A percentile compares a stretch with the other conserved stretches of the same genome.
Conservation (phyloP, 2,329 filamentous ascomycete species). For the Trichophyton rubrum region DNA sequence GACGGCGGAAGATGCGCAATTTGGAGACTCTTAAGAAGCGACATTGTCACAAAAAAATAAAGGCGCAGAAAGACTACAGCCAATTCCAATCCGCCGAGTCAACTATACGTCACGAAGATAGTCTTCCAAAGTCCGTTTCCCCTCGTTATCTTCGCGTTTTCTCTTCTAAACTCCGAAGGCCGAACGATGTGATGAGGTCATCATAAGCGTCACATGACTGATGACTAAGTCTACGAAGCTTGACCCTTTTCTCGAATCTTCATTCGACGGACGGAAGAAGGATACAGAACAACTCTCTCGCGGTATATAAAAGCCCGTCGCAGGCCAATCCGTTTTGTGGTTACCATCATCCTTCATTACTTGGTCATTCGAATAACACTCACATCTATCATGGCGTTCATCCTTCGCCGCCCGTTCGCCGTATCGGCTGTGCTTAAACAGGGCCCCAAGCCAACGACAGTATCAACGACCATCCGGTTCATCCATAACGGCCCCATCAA, state of each 20-base stretch:
- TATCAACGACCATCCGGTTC: slow-evolving; percentile 37
- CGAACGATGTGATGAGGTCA: background rate
- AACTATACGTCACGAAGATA: background rate
- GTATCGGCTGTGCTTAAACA: slow-evolving; percentile 48
- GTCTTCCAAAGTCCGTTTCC: background rate
- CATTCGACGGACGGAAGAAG: slow-evolving; percentile 16
- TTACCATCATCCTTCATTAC: slow-evolving; percentile 10
- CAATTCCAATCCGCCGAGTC: background rate
- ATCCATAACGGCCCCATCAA: slow-evolving; percentile 49
- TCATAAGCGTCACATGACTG: slow-evolving; percentile 5
- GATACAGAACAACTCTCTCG: background rate
- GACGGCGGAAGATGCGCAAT: slow-evolving; percentile 63
- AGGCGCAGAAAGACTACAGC: background rate
- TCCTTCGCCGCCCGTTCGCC: slow-evolving; percentile 52
- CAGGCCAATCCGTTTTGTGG: background rate
- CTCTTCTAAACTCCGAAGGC: background rate
- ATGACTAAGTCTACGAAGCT: slow-evolving; percentile 1
- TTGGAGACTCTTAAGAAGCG: slow-evolving; percentile 49
- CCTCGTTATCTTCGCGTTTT: background rate
- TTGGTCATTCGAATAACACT: background rate
- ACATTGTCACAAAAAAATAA: slow-evolving; percentile 13
- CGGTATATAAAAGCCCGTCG: background rate
- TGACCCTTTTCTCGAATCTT: slow-evolving; percentile 27
- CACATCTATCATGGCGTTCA: slow-evolving; percentile 46
- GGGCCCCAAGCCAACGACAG: slow-evolving; percentile 39